Percentiles rank a stretch among this genome's conserved stretches.
Evolutionary conservation across 257 asterid genomes (phyloP).

Genomic region (Nicotiana undulata): DNA sequence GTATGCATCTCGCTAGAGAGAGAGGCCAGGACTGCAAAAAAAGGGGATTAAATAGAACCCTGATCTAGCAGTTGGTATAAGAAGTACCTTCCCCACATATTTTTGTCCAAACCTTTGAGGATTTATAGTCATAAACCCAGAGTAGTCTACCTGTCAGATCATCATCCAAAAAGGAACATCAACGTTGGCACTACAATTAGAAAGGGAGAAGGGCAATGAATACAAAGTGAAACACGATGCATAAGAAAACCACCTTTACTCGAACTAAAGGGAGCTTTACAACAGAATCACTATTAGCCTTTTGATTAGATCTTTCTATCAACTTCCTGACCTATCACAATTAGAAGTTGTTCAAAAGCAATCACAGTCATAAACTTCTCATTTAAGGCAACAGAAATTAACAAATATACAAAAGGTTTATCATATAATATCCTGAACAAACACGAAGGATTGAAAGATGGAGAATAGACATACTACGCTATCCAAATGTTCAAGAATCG

Average conservation of each 20-base stretch:
- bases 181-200: slow-evolving; percentile 11
- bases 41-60: neutral
- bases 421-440: slow-evolving; percentile 7
- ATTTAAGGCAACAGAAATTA: neutral
- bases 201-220: slow-evolving; percentile 8
- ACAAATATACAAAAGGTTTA: slow-evolving; percentile 1
- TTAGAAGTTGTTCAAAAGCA: slow-evolving; percentile 6
- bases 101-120: slow-evolving; percentile 97
- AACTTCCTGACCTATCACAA: slow-evolving; percentile 59
- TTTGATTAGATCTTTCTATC: slow-evolving; percentile 64
- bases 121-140: slow-evolving; percentile 97
- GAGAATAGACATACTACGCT: slow-evolving; percentile 51
- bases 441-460: slow-evolving; percentile 9
- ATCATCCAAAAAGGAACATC: slow-evolving; percentile 8
- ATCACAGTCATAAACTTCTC: neutral
- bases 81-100: slow-evolving; percentile 85
- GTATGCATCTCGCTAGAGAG: neutral
- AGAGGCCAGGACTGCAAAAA: neutral
- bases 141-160: slow-evolving; percentile 82
- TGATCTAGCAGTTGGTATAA: neutral
- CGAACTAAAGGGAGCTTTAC: slow-evolving; percentile 87
- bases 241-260: slow-evolving; percentile 52
- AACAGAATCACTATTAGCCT: slow-evolving; percentile 47
- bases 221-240: neutral
- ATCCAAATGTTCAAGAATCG: slow-evolving; percentile 93